phyloP scores from a whole-genome alignment of 257 asterid genomes.

The Lantana camara region DNA sequence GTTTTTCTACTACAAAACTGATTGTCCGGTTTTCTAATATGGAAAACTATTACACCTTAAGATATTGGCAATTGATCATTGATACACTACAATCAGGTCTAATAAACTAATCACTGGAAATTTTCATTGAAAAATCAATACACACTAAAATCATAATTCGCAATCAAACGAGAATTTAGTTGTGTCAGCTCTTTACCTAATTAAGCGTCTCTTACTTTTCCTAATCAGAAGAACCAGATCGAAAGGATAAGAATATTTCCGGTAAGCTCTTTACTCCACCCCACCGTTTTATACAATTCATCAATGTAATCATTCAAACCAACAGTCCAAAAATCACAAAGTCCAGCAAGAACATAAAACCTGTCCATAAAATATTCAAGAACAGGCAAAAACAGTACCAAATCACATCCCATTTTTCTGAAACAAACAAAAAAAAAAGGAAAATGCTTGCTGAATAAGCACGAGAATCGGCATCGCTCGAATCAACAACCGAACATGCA shows the following conservation, averaged over 20 bases:
- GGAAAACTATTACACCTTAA: neutral
- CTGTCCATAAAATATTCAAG: neutral
- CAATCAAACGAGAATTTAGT: constrained; percentile 8
- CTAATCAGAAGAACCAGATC: constrained; percentile 21
- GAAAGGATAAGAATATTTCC: neutral
- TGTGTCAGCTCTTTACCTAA: neutral
- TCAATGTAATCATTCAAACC: constrained; percentile 17
- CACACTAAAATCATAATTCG: neutral
- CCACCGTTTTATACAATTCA: neutral
- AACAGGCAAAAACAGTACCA: neutral
- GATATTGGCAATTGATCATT: neutral
- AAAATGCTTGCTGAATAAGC: neutral
- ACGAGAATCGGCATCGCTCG: constrained; percentile 8
- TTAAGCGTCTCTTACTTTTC: neutral
- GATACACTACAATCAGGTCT: constrained; percentile 1
- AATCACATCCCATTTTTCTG: neutral
- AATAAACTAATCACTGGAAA: neutral
- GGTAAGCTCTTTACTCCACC: neutral
- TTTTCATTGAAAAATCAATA: neutral
- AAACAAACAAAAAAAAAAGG: neutral
- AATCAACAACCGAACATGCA: constrained; percentile 24
- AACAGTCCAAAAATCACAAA: constrained; percentile 7
- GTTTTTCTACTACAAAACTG: neutral
- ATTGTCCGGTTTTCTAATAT: neutral
- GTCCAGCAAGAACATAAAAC: constrained; percentile 13